These are phyloP conservation scores for Sodiomyces alkalinus DNA, from an alignment of 2,329 filamentous ascomycete genomes.

Conservation along the genomic window DNA sequence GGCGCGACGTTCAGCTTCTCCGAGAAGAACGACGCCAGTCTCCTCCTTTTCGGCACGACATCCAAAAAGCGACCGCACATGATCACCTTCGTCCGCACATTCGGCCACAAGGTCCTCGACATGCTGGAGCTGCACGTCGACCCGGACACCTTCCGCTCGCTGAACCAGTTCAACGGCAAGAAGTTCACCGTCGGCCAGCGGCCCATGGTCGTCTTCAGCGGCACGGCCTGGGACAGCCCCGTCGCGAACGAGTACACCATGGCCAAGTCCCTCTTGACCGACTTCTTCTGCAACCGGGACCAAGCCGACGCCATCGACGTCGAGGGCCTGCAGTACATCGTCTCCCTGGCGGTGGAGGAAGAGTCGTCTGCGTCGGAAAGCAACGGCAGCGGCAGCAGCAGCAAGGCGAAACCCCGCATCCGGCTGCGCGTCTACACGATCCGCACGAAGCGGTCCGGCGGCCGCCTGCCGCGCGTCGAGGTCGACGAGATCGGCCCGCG, in stretches of 20 bases:
- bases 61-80: constrained; percentile 94
- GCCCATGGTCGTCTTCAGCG: constrained; percentile 83
- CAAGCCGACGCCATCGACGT: constrained; percentile 75
- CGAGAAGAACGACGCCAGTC: constrained; percentile 84
- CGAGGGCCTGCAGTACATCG: constrained; percentile 82
- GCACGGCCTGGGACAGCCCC: constrained; percentile 73
- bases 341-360: constrained; percentile 68
- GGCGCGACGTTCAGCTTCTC: too few species aligned
- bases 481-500: constrained; percentile 90
- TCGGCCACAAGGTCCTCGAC: constrained; percentile 76
- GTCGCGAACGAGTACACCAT: constrained; percentile 67
- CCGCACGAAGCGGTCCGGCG: constrained; percentile 70
- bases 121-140: constrained; percentile 88
- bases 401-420: constrained; percentile 37
- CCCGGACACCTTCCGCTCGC: constrained; percentile 51
- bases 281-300: constrained; percentile 77
- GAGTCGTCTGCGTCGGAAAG: constrained; percentile 14
- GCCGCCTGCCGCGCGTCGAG: constrained; percentile 79
- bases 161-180: constrained; percentile 61
- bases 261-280: constrained; percentile 73
- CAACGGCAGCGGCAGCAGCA: constrained; percentile 21
- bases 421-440: constrained; percentile 74
- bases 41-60: constrained; percentile 71
- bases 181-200: constrained; percentile 70
- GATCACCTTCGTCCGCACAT: constrained; percentile 69